Conservation (phyloP, 139 green algal species). For the Pleodorina starrii region DNA sequence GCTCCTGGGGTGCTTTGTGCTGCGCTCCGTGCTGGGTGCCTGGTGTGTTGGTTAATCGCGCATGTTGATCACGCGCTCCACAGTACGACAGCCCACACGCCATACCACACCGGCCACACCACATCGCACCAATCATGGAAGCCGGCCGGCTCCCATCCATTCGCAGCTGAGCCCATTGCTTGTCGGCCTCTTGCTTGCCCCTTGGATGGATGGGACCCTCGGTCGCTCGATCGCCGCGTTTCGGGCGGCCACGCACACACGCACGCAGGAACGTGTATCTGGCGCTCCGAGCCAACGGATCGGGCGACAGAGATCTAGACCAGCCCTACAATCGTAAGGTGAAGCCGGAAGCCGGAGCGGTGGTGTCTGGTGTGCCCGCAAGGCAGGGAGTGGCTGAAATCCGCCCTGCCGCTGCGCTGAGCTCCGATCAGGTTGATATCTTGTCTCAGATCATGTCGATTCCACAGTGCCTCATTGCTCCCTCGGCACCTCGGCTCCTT, state of each 20-base stretch:
- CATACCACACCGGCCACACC: neutral
- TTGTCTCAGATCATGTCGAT: neutral
- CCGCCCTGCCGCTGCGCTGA: neutral
- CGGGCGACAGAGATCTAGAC: neutral
- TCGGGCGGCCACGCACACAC: neutral
- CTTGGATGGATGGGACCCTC: too few species aligned
- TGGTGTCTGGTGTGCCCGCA: neutral
- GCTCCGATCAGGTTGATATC: neutral
- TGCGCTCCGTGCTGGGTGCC: too few species aligned
- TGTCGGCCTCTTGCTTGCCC: neutral
- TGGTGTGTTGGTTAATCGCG: too few species aligned
- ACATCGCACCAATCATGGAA: neutral
- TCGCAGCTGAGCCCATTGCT: neutral
- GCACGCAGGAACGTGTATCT: constrained; percentile 11
- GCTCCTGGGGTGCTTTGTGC: neutral
- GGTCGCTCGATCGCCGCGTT: neutral
- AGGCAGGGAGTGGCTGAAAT: neutral
- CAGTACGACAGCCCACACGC: too few species aligned
- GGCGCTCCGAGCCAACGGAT: neutral
- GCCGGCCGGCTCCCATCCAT: neutral
- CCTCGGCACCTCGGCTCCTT: neutral
- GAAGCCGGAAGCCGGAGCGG: neutral
- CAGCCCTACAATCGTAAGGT: neutral
- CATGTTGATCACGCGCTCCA: too few species aligned
- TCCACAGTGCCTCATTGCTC: neutral